Evolutionary conservation across 2,329 filamentous ascomycete species (phyloP), one percentile per base, ranked within the genome.

Genomic region (Colletotrichum neosansevieriae): DNA sequence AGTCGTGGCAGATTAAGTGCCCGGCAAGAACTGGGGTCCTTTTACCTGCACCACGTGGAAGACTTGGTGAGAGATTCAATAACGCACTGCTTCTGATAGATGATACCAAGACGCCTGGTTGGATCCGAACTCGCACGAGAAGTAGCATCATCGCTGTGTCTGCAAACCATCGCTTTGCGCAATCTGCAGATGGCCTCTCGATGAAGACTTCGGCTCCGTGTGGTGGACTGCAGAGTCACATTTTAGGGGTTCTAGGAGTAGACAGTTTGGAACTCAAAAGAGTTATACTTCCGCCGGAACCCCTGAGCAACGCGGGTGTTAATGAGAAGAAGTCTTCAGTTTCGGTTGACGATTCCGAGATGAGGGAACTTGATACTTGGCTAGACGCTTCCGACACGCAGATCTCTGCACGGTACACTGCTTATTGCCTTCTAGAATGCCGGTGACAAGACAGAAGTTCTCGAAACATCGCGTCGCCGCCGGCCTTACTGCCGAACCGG

Each of bases 1-100:
- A 68, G 61, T 68, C 49, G 54, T 50, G 65, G 17, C 58, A 47
- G 24, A 3, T 3, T 3, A 3, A 50, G 13, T 47, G 56, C 47
- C 61, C 65, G 61, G 61, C 4, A 65, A 24, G 47, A 38, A 44
- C 61, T 50, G 61, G 34, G 42, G 19, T n/a, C 40, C 6, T 9
- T n/a, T 29, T 59, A 54, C 61, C 65, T 68, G 34, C 32, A 40
- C 47, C 60, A 54, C 60, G 60, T 59, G 65, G 65, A 54, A 32
- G 29, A 11, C 36, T 51, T 51, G 36, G 32, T 47, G 21, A 54
- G 29, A 49, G 21, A 10, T 44, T 19, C 36, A 63, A 45, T 45
- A 57, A 42, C 13, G 6, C n/a, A 13, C 38, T 29, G 50, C 42
- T 51, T 36, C 49, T 63, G 64, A 67, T 67, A 67, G 40, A 34